Evolutionary conservation across 306 rosid species (phyloP).

Genomic region (Cicer cuneatum): DNA sequence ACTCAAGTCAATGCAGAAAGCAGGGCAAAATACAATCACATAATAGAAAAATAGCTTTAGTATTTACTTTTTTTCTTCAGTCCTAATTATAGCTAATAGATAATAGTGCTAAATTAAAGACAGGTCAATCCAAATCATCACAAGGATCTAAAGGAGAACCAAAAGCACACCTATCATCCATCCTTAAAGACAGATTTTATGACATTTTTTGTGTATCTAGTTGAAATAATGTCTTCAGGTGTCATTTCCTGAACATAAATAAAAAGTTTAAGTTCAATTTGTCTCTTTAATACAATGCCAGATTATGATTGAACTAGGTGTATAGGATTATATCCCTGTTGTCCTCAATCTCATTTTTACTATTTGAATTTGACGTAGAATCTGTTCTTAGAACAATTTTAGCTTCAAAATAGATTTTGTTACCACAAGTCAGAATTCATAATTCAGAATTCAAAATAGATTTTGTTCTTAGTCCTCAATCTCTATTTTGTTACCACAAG

Average conservation of each 20-base stretch:
- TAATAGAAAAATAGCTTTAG: conserved; percentile 31
- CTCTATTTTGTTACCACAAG: neutral
- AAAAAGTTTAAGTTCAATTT: conserved; percentile 33
- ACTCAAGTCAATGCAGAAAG: conserved; percentile 6
- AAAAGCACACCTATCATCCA: conserved; percentile 96
- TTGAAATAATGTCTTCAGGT: conserved; percentile 84
- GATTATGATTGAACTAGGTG: conserved; percentile 7
- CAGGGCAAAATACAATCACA: conserved; percentile 22
- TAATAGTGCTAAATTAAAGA: too few relatives aligned
- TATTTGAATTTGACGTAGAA: neutral
- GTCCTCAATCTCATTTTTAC: too few relatives aligned
- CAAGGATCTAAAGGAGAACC: too few relatives aligned
- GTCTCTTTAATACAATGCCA: neutral
- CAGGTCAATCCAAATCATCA: too few relatives aligned
- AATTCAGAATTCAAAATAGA: neutral
- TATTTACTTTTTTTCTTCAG: too few relatives aligned
- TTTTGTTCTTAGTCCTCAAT: conserved; percentile 1
- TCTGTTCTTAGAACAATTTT: neutral
- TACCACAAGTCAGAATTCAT: too few relatives aligned
- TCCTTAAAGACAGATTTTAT: conserved; percentile 92
- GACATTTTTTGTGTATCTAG: conserved; percentile 82
- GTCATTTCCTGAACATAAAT: conserved; percentile 85
- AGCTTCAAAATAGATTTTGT: too few relatives aligned
- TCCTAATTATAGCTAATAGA: too few relatives aligned
- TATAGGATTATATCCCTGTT: conserved; percentile 7